Percentiles rank a stretch among this genome's conserved stretches.
Conservation (phyloP, 1,284 basidiomycete species). For the Pseudozyma sp. region DNA sequence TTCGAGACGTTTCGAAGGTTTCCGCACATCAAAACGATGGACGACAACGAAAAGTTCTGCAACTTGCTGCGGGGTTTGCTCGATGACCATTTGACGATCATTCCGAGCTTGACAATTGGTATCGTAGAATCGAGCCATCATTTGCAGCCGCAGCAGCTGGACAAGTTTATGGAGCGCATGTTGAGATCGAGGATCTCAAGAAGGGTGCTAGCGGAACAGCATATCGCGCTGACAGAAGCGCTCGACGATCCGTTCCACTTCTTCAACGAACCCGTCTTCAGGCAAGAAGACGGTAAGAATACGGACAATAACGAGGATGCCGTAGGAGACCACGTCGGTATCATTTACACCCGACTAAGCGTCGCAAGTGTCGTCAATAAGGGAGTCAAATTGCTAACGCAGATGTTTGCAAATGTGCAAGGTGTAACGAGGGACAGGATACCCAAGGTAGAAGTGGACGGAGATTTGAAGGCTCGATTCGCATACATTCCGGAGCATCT, state of each 20-base stretch:
- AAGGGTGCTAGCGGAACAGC: slow-evolving; percentile 88
- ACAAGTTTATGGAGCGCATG: slow-evolving; percentile 91
- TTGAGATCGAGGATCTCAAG: slow-evolving; percentile 88
- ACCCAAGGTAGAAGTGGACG: slow-evolving; percentile 80
- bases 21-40: slow-evolving; percentile 78
- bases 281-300: slow-evolving; percentile 16
- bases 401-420: slow-evolving; percentile 74
- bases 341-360: slow-evolving; percentile 82
- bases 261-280: slow-evolving; percentile 43
- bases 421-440: slow-evolving; percentile 70
- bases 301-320: slow-evolving; percentile 13
- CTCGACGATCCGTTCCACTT: slow-evolving; percentile 62
- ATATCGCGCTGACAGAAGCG: slow-evolving; percentile 81
- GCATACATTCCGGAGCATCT: slow-evolving; percentile 89
- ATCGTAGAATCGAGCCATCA: slow-evolving; percentile 75
- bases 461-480: slow-evolving; percentile 79
- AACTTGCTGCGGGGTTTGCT: slow-evolving; percentile 77
- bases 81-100: slow-evolving; percentile 75
- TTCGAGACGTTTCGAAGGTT: slow-evolving; percentile 76
- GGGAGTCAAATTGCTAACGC: slow-evolving; percentile 78
- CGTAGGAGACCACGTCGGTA: slow-evolving; percentile 77
- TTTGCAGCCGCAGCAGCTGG: slow-evolving; percentile 81
- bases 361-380: slow-evolving; percentile 72
- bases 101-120: slow-evolving; percentile 61
- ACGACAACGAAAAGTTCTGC: slow-evolving; percentile 85